Conservation (phyloP, 768 basidiomycete species). For the Boletus tomentosulus region DNA sequence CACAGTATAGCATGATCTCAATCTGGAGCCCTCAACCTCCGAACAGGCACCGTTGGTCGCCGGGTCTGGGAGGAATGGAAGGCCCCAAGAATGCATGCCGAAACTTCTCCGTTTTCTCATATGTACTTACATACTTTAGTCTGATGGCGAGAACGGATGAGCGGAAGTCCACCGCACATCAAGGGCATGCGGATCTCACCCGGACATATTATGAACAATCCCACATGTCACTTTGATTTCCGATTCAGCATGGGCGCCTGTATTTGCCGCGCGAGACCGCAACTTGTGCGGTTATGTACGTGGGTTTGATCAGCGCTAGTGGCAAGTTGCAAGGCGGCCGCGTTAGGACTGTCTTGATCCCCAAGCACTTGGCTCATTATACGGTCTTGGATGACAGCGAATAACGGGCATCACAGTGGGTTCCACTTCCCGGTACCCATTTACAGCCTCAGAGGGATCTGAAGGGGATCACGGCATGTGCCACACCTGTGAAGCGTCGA, state of each 20-base stretch:
- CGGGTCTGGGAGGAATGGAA: conserved; percentile 11
- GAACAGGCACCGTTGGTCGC: background rate
- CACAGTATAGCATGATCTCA: no score
- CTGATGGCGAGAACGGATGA: background rate
- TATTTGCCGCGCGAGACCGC: background rate
- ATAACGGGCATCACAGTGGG: background rate
- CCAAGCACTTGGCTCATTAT: background rate
- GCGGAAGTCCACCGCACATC: conserved; percentile 4
- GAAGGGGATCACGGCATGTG: conserved; percentile 11
- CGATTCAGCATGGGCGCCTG: background rate
- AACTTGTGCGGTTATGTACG: background rate
- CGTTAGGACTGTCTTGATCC: background rate
- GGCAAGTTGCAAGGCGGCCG: background rate
- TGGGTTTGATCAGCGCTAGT: conserved; percentile 3
- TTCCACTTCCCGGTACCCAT: background rate
- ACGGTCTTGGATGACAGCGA: background rate
- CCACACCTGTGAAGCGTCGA: background rate
- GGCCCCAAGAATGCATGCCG: background rate
- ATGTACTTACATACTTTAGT: background rate
- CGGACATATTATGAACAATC: background rate
- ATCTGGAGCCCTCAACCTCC: background rate
- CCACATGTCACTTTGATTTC: background rate
- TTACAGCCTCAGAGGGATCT: background rate
- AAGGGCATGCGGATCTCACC: conserved; percentile 1
- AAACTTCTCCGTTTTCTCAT: background rate